Evolutionary conservation across 1,284 basidiomycete genomes (phyloP), one percentile per base, ranked within the genome.

Genomic region (Cutaneotrichosporon sp.): DNA sequence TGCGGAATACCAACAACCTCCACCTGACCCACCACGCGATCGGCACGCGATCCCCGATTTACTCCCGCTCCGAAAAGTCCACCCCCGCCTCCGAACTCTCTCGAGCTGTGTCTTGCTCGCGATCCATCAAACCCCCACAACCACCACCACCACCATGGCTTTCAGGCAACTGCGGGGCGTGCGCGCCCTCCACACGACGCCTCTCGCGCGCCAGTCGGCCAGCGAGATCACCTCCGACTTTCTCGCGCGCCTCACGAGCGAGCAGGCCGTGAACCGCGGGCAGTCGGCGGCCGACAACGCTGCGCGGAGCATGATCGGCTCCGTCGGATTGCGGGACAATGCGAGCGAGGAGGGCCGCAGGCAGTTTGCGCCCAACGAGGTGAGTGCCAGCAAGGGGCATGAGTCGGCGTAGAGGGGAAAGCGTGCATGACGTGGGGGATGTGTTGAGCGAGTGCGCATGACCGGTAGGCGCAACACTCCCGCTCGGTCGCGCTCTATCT

Each of bases 171-270:
- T 49, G 16, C 47, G 47, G n/a, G n/a, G 36, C 22, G 22, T 45
- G 29, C 36, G 33, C 52, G 24, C 27, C 7, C 49, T 29, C 27
- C 56, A 58, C 56, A 52, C 60, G 13, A 45, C 56, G 3, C 50
- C 33, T 20, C 22, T 36, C 34, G 33, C 55, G 25, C 60, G 60
- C 52, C 52, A 54, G 49, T 43, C 49, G 31, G 29, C 60, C 18
- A 33, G 52, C 55, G 49, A 59, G 43, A 54, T 58, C 50, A 63
- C 65, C 11, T 60, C 65, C 34, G 61, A 66, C 61, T 66, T 63
- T 20, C 65, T 66, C 50, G 58, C 65, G 36, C 61, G 61, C 31
- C 61, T 66, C 33, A 59, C 50, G 18, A 34, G 20, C 20, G 14
- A 38, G 18, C 18, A 47, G 22, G n/a, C 51, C 16, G 25, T 11